These are phyloP conservation scores for Pleurotus citrinopileatus DNA, from an alignment of 768 basidiomycete species.

Conservation along the genomic window DNA sequence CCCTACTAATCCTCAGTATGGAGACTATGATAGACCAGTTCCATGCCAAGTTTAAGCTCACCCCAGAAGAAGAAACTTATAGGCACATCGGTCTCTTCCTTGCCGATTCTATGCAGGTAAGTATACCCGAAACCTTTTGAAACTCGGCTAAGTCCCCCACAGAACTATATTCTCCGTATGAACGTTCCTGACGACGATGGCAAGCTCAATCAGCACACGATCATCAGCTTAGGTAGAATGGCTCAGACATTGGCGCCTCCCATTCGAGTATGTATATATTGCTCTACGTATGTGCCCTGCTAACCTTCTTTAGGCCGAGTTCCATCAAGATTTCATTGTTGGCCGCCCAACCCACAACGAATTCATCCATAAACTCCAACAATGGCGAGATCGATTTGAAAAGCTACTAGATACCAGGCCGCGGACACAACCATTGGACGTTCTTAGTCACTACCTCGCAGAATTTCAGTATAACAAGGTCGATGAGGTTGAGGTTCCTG, in stretches of 20 bases:
- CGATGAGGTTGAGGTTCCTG: conserved; percentile 98
- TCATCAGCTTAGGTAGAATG: conserved; percentile 58
- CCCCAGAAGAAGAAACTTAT: conserved; percentile 92
- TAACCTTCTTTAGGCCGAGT: conserved; percentile 59
- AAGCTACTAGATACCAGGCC: conserved; percentile 78
- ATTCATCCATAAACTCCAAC: conserved; percentile 86
- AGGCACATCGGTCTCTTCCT: conserved; percentile 85
- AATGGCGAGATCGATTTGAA: conserved; percentile 93
- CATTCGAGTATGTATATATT: conserved; percentile 47
- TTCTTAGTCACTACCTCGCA: conserved; percentile 87
- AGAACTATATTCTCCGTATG: conserved; percentile 74
- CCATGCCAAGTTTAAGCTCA: conserved; percentile 81
- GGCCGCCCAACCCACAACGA: conserved; percentile 79
- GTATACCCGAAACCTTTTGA: conserved; percentile 12
- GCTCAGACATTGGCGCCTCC: conserved; percentile 53
- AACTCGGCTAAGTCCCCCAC: conserved; percentile 6
- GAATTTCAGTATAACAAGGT: conserved; percentile 98
- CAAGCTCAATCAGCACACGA: conserved; percentile 50
- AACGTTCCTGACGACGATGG: conserved; percentile 69
- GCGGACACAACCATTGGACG: conserved; percentile 79
- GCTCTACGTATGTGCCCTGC: not conserved
- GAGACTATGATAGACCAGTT: conserved; percentile 98
- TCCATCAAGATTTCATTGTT: conserved; percentile 86
- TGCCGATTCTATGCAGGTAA: conserved; percentile 82
- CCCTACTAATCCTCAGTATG: conserved; percentile 89